Base-by-base conservation (phyloP, 2,329 filamentous ascomycete genomes). In the Colletotrichum orbiculare region DNA sequence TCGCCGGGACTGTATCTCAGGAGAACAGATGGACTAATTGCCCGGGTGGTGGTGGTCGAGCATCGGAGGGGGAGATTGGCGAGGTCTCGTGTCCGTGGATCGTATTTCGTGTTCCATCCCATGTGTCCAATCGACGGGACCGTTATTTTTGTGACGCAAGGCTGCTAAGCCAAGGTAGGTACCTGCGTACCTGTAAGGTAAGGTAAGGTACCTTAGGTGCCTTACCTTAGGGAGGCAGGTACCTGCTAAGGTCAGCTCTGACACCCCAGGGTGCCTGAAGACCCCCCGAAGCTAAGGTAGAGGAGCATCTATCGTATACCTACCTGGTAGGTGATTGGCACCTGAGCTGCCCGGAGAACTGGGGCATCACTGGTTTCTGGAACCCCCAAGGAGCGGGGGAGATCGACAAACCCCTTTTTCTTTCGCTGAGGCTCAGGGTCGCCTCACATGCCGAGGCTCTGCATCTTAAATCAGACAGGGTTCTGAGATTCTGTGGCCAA, bases 21-120 rank as follows among this genome's bases (percentile, higher is more conserved):
- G 8, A 37, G 7, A 43, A 7, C 11, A 50, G 8, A 43, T 45
- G 25, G 2, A 25, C 4, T 5, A 25, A 25, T 49, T 12, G 45
- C 35, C 46, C n/a, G n/a, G 8, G 5, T 11, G 55, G 13, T n/a
- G 41, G n/a, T n/a, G 43, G 49, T 54, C 8, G n/a, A 34, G n/a
- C 41, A 25, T 34, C 25, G 50, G 52, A 37, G 52, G 41, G 47
- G 25, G 58, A 54, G 25, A 49, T 46, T n/a, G 47, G 54, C 41
- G 39, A 57, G 46, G 58, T 62, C 62, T 66, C 58, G 52, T 65
- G 62, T 47, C 62, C 62, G 48, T 59, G 54, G 54, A 63, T 59
- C 47, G 47, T 54, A 60, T 54, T 55, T 64, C 25, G 25, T 25
- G 25, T 25, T 25, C 52, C 58, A 57, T 62, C 50, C 46, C 58